Conservation (phyloP, 371 early-diverging fungal genomes). For the Circinella umbellata region DNA sequence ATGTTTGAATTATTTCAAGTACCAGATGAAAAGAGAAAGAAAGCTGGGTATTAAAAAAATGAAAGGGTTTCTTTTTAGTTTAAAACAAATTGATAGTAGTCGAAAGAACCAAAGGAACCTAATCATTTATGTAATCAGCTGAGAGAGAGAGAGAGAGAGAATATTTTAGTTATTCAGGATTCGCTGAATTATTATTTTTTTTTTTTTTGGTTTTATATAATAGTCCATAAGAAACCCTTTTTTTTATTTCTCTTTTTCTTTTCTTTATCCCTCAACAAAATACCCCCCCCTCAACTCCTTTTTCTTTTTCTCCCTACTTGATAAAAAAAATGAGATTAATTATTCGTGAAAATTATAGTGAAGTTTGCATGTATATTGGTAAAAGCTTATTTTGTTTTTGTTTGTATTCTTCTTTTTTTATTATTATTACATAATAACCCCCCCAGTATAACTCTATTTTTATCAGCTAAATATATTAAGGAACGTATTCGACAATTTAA, state of each 20-base stretch:
- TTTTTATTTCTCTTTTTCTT: slow-evolving; percentile 17
- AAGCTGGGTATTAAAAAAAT: neutral
- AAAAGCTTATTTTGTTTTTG: no score
- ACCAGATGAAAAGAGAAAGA: no score
- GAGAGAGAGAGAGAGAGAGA: neutral
- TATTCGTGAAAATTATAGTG: slow-evolving; percentile 69
- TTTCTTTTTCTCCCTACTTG: slow-evolving; percentile 12
- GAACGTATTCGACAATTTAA: slow-evolving; percentile 81
- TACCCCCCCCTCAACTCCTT: neutral
- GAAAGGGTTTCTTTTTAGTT: neutral
- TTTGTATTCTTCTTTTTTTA: no score
- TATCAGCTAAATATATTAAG: slow-evolving; percentile 76
- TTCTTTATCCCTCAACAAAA: slow-evolving; percentile 9
- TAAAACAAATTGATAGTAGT: neutral
- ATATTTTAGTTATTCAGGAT: no score
- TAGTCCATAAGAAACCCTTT: slow-evolving; percentile 9
- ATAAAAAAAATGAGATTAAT: slow-evolving; percentile 64
- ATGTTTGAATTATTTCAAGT: no score
- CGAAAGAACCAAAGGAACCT: neutral
- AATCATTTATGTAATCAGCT: slow-evolving; percentile 2
- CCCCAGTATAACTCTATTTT: no score
- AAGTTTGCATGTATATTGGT: slow-evolving; percentile 68
- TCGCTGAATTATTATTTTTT: no score
- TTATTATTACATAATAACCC: no score
- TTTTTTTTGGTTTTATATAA: slow-evolving; percentile 7